Evolutionary conservation across 2,329 filamentous ascomycete genomes (phyloP).

Genomic region (Cordyceps cateniannulata): DNA sequence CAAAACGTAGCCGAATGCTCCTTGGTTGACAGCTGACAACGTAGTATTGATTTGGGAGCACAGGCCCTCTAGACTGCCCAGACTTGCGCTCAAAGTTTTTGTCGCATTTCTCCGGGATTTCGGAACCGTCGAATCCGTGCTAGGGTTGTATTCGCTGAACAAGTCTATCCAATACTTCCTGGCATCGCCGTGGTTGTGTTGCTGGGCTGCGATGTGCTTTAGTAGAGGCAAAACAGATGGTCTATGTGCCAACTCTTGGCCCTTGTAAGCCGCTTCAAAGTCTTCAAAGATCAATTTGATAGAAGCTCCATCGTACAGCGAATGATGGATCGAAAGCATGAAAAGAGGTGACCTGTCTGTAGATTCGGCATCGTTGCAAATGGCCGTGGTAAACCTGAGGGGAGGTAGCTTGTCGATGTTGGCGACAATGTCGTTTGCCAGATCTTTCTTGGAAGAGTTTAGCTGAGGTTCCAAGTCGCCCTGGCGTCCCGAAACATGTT

Average conservation of each 20-base stretch:
- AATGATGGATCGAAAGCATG: conserved; percentile 28
- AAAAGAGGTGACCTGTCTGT: conserved; percentile 20
- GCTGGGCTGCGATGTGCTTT: neutral
- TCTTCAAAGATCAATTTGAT: conserved; percentile 28
- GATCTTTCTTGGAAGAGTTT: neutral
- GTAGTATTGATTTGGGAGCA: conserved; percentile 21
- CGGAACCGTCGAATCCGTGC: neutral
- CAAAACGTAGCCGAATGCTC: conserved; percentile 26
- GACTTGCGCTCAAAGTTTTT: neutral
- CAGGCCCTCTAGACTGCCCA: neutral
- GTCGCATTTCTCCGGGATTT: neutral
- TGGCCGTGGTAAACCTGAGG: neutral
- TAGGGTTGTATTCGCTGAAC: neutral
- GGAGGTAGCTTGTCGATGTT: neutral
- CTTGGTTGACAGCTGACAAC: conserved; percentile 25
- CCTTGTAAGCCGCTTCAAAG: conserved; percentile 21
- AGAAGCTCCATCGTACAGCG: conserved; percentile 30
- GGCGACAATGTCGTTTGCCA: neutral
- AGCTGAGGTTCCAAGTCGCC: conserved; percentile 17
- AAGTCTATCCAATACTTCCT: neutral
- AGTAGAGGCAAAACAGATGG: neutral
- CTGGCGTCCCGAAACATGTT: neutral
- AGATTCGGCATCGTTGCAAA: conserved; percentile 16
- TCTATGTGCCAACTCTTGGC: neutral
- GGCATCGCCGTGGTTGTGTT: neutral